A percentile compares a stretch with the other conserved stretches of the same genome.
Conservation (phyloP, 495 filamentous ascomycete species). For the Daldinia concentrica region DNA sequence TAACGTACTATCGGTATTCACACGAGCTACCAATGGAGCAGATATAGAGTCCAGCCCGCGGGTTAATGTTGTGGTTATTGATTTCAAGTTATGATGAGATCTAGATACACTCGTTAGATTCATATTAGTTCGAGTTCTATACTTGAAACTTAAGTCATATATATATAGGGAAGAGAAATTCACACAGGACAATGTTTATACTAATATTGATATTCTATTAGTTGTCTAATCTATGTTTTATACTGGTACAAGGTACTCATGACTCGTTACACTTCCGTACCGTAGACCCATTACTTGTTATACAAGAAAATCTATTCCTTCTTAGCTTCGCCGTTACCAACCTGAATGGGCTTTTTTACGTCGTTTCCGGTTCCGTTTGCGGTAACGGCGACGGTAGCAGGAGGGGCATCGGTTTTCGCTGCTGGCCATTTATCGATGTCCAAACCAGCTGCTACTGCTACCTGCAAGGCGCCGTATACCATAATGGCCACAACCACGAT, state of each 20-base stretch:
- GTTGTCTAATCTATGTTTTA: constrained; percentile 30
- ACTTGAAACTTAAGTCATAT: background rate
- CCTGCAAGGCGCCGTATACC: constrained; percentile 40
- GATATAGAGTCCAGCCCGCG: constrained; percentile 13
- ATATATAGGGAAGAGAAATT: background rate
- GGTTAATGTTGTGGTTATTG: constrained; percentile 48
- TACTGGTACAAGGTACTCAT: constrained; percentile 36
- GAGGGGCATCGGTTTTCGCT: background rate
- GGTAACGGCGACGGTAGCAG: background rate
- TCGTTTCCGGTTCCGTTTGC: background rate
- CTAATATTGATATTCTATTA: constrained; percentile 11
- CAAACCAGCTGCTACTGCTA: constrained; percentile 36
- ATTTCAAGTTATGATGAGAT: constrained; percentile 47
- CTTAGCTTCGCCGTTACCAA: constrained; percentile 23
- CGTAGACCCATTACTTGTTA: constrained; percentile 4
- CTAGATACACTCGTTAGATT: background rate
- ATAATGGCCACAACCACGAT: constrained; percentile 56
- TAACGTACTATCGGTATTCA: constrained; percentile 52
- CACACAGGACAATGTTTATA: background rate
- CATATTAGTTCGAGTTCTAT: background rate
- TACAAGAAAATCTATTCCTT: constrained; percentile 22
- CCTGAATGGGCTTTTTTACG: background rate
- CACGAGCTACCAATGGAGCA: constrained; percentile 26
- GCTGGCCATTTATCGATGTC: constrained; percentile 32
- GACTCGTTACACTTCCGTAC: constrained; percentile 29